A percentile compares a stretch with the other conserved stretches of the same genome.
Evolutionary conservation across 2,329 filamentous ascomycete species (phyloP).

Genomic region (Colletotrichum truncatum): DNA sequence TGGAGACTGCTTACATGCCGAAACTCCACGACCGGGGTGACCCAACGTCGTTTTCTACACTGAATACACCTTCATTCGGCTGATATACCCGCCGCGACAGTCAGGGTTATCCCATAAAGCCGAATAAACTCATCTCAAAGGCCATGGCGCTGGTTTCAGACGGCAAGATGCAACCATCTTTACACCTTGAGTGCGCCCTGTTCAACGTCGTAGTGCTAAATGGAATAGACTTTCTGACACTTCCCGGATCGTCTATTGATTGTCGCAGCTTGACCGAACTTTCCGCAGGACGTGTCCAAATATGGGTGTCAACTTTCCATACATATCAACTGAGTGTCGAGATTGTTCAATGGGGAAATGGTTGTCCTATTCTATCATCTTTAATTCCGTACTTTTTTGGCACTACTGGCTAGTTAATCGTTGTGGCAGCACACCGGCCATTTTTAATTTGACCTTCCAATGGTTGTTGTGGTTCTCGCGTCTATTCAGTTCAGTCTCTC

Average conservation of each 20-base stretch:
- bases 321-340: slow-evolving; percentile 1
- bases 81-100: no score
- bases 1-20: no score
- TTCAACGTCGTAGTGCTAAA: neutral
- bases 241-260: slow-evolving; percentile 14
- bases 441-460: neutral
- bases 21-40: no score
- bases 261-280: slow-evolving; percentile 14
- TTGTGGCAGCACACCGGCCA: slow-evolving; percentile 22
- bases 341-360: neutral
- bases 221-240: slow-evolving; percentile 18
- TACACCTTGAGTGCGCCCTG: neutral
- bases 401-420: slow-evolving; percentile 1
- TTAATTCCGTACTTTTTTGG: neutral
- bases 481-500: neutral
- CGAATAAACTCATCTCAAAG: neutral
- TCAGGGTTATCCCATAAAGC: neutral
- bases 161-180: slow-evolving; percentile 11
- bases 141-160: slow-evolving; percentile 19
- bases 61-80: no score
- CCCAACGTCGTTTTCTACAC: no score
- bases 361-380: neutral
- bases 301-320: neutral
- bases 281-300: neutral
- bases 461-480: neutral